phyloP scores from a whole-genome alignment of 2,329 filamentous ascomycete genomes.

The Calonectria multiphialidica region DNA sequence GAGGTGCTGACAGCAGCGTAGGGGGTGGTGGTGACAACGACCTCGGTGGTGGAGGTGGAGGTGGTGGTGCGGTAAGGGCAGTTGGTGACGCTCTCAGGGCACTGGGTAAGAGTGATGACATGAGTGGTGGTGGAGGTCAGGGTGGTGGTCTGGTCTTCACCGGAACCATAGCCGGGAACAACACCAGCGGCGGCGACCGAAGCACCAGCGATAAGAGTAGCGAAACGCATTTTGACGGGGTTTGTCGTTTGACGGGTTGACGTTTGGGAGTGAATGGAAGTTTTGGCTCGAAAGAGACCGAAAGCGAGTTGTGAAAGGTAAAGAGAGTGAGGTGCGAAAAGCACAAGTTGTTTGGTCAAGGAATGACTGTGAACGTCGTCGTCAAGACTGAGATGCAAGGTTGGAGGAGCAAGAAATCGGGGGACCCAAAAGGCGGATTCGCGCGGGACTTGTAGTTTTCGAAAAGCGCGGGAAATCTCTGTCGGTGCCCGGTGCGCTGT shows the following conservation, averaged over 20 bases:
- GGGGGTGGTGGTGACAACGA: slow-evolving; percentile 38
- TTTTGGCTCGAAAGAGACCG: slow-evolving; percentile 24
- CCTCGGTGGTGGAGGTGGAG: slow-evolving; percentile 26
- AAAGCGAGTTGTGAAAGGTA: slow-evolving; percentile 21
- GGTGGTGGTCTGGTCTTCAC: slow-evolving; percentile 49
- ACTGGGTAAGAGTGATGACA: slow-evolving; percentile 61
- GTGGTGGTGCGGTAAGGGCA: slow-evolving; percentile 54
- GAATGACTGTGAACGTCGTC: slow-evolving; percentile 31
- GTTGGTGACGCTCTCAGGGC: slow-evolving; percentile 57
- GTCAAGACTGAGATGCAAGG: slow-evolving; percentile 36
- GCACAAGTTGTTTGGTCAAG: slow-evolving; percentile 34
- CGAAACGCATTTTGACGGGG: slow-evolving; percentile 59
- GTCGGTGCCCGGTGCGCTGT: slow-evolving; percentile 34
- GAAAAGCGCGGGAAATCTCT: slow-evolving; percentile 38
- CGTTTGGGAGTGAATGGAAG: slow-evolving; percentile 14
- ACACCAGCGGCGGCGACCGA: slow-evolving; percentile 50
- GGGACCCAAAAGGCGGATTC: slow-evolving; percentile 29
- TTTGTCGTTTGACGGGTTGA: slow-evolving; percentile 23
- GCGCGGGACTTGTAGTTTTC: slow-evolving; percentile 46
- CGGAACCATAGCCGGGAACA: slow-evolving; percentile 31
- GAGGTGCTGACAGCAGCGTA: slow-evolving; percentile 36
- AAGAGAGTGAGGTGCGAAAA: slow-evolving; percentile 36
- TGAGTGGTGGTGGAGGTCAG: slow-evolving; percentile 59
- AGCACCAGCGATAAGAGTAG: slow-evolving; percentile 56
- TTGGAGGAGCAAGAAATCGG: slow-evolving; percentile 26